These are phyloP conservation scores for Artemisia tridentata DNA, from an alignment of 129 eudicot species.

Conservation along the genomic window DNA sequence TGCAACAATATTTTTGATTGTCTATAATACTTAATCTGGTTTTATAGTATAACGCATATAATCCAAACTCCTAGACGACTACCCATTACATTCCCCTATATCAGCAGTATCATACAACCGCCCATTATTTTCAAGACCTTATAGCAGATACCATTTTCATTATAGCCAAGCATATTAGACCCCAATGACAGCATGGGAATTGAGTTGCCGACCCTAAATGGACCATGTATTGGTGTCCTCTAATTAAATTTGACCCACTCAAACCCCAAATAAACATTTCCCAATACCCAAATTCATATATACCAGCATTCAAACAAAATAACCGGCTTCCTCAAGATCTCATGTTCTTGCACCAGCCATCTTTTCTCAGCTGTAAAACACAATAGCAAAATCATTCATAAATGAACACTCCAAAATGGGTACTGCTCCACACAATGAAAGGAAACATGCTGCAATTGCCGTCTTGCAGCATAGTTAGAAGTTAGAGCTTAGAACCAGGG, in stretches of 20 bases:
- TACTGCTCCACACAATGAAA: slow-evolving; percentile 40
- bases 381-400: slow-evolving; percentile 66
- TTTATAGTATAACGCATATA: too few relatives aligned
- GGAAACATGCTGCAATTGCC: slow-evolving; percentile 28
- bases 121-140: slow-evolving; percentile 17
- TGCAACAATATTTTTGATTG: too few relatives aligned
- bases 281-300: slow-evolving; percentile 50
- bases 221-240: slow-evolving; percentile 21
- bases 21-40: too few relatives aligned
- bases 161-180: slow-evolving; percentile 30
- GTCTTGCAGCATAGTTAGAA: slow-evolving; percentile 18
- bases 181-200: slow-evolving; percentile 28
- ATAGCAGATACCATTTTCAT: slow-evolving; percentile 36
- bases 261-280: slow-evolving; percentile 38
- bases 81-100: too few relatives aligned
- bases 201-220: slow-evolving; percentile 16
- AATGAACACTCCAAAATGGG: slow-evolving; percentile 41
- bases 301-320: slow-evolving; percentile 45
- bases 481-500: too few relatives aligned
- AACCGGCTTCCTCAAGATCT: slow-evolving; percentile 81
- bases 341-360: slow-evolving; percentile 94
- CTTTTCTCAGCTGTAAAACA: slow-evolving; percentile 78
- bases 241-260: slow-evolving; percentile 24
- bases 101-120: slow-evolving; percentile 20
- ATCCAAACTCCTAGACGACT: too few relatives aligned